A percentile compares a stretch with the other conserved stretches of the same genome.
These are phyloP conservation scores for Monilinia fructicola DNA, from an alignment of 2,329 filamentous ascomycete species.

Conservation along the genomic window DNA sequence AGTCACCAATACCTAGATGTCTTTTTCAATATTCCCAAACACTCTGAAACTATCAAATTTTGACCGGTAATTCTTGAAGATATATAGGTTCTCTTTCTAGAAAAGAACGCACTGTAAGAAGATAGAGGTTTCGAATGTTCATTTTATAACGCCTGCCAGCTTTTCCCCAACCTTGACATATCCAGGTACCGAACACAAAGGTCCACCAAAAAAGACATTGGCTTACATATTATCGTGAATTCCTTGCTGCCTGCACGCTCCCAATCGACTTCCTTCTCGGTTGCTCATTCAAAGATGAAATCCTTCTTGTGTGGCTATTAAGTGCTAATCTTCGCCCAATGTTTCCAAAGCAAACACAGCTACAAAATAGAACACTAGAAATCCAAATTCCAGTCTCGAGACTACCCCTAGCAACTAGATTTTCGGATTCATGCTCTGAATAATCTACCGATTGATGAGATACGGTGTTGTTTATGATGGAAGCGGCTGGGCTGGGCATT, in stretches of 20 bases:
- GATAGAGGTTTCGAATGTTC: background rate
- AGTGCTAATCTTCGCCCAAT: conserved; percentile 75
- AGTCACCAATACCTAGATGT: background rate
- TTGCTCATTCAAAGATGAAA: background rate
- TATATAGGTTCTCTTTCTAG: background rate
- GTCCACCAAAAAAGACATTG: background rate
- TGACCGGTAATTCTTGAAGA: background rate
- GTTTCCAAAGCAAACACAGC: conserved; percentile 93
- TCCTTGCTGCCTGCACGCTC: conserved; percentile 20
- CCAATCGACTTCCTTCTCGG: conserved; percentile 18
- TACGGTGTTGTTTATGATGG: conserved; percentile 27
- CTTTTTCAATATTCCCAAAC: background rate
- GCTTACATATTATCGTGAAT: background rate
- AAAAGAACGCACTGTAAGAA: background rate
- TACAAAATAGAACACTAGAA: conserved; percentile 90
- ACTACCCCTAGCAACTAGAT: conserved; percentile 59
- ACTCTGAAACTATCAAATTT: background rate
- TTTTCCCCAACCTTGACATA: background rate
- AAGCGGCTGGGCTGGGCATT: conserved; percentile 63
- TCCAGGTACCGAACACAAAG: background rate
- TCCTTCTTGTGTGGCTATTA: conserved; percentile 23
- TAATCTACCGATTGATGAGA: conserved; percentile 24
- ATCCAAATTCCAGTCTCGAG: conserved; percentile 83
- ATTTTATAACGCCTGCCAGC: background rate
- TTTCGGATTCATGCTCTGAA: conserved; percentile 44